A percentile compares a stretch with the other conserved stretches of the same genome.
Conservation (phyloP, 139 green algal genomes). For the Chloropicon primus region DNA sequence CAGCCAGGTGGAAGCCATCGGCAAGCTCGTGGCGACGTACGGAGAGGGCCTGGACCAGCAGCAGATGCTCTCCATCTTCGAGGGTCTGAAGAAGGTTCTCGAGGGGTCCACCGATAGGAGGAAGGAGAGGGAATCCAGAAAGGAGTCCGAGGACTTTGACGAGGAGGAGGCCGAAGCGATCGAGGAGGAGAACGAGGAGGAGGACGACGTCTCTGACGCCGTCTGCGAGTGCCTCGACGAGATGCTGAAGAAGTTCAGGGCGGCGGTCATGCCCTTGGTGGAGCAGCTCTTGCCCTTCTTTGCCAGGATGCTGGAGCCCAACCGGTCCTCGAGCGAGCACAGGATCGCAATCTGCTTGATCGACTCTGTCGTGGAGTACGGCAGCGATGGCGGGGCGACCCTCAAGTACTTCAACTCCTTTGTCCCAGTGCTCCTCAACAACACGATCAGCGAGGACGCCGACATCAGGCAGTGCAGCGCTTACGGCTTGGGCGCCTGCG, state of each 20-base stretch:
- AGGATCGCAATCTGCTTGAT: slow-evolving; percentile 83
- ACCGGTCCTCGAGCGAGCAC: slow-evolving; percentile 43
- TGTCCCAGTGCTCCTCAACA: slow-evolving; percentile 49
- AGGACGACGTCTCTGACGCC: slow-evolving; percentile 75
- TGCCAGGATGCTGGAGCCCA: slow-evolving; percentile 34
- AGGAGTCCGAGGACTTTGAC: slow-evolving; percentile 81
- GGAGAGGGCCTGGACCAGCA: slow-evolving; percentile 25
- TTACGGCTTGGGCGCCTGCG: slow-evolving; percentile 78
- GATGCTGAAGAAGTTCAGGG: slow-evolving; percentile 60
- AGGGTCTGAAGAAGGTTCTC: slow-evolving; percentile 46
- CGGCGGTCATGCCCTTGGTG: slow-evolving; percentile 62
- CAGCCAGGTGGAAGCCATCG: background rate
- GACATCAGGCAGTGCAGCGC: slow-evolving; percentile 77
- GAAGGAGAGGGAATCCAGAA: slow-evolving; percentile 26
- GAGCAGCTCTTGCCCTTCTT: slow-evolving; percentile 67
- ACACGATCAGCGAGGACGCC: slow-evolving; percentile 28
- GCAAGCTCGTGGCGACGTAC: background rate
- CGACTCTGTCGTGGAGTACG: slow-evolving; percentile 4
- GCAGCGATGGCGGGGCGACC: background rate
- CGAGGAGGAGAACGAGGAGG: slow-evolving; percentile 76
- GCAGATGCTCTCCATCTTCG: slow-evolving; percentile 36
- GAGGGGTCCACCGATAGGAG: slow-evolving; percentile 34
- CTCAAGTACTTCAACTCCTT: slow-evolving; percentile 39
- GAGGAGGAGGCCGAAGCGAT: slow-evolving; percentile 85
- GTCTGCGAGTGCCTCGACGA: slow-evolving; percentile 35